phyloP scores from a whole-genome alignment of 768 basidiomycete species.

The Galerina marginata region DNA sequence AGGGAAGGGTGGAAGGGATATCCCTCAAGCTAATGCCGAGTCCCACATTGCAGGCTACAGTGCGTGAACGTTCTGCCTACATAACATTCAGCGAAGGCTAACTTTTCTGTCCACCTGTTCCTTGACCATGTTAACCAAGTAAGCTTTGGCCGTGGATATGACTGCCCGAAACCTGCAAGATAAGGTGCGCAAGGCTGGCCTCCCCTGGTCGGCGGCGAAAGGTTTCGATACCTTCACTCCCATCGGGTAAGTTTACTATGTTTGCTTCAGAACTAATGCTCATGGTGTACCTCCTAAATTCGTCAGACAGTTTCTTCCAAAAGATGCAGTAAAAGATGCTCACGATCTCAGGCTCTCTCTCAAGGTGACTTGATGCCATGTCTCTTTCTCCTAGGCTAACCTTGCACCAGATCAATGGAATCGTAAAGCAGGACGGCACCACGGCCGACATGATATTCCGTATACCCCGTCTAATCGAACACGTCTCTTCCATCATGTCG shows the following conservation, averaged over 20 bases:
- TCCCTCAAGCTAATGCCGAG: conserved; percentile 72
- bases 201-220: conserved; percentile 98
- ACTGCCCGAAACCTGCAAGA: conserved; percentile 96
- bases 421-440: conserved; percentile 81
- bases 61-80: conserved; percentile 38
- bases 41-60: conserved; percentile 92
- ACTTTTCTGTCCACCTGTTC: background rate
- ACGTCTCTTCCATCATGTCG: conserved; percentile 95
- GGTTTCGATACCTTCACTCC: conserved; percentile 98
- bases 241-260: conserved; percentile 62
- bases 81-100: background rate
- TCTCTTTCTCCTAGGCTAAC: background rate
- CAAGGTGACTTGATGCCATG: conserved; percentile 51
- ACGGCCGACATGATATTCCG: conserved; percentile 92
- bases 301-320: conserved; percentile 80
- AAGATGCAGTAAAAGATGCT: conserved; percentile 67
- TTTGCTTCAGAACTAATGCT: background rate
- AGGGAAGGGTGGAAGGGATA: conserved; percentile 85
- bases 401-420: conserved; percentile 74
- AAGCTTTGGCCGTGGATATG: conserved; percentile 95
- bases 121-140: background rate
- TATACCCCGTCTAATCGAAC: conserved; percentile 86
- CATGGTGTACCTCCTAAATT: background rate
- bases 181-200: conserved; percentile 86
- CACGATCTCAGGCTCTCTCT: conserved; percentile 79